phyloP scores from a whole-genome alignment of 306 rosid genomes.

The Prinsepia uniflora region DNA sequence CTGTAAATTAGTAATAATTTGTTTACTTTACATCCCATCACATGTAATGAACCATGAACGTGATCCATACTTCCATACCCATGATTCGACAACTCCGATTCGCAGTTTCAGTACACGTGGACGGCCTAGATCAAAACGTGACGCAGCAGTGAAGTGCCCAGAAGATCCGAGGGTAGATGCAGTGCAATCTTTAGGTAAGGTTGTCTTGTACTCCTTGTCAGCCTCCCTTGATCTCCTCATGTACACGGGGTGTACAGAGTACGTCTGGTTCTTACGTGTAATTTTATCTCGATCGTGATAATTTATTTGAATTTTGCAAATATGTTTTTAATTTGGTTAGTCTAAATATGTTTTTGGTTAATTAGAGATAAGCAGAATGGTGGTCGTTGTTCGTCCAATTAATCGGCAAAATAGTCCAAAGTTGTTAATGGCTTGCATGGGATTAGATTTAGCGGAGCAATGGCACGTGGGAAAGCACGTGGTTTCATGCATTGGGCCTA shows the following conservation, averaged over 20 bases:
- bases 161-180: slow-evolving; percentile 3
- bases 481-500: slow-evolving; percentile 15
- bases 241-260: background rate
- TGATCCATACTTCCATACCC: background rate
- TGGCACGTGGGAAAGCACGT: slow-evolving; percentile 34
- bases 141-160: background rate
- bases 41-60: background rate
- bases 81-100: slow-evolving; percentile 9
- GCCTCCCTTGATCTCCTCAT: background rate
- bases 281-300: too few relatives aligned
- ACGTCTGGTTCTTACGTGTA: too few relatives aligned
- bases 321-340: background rate
- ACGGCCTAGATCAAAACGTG: slow-evolving; percentile 16
- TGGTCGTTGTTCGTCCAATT: slow-evolving; percentile 35
- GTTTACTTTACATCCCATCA: slow-evolving; percentile 4
- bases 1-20: background rate
- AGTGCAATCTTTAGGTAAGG: slow-evolving; percentile 11
- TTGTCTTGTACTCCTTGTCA: background rate
- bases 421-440: background rate
- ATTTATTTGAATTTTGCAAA: too few relatives aligned
- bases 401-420: slow-evolving; percentile 41
- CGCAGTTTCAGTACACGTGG: background rate
- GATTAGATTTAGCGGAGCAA: background rate
- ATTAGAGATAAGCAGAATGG: slow-evolving; percentile 13
- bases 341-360: background rate